These are phyloP conservation scores for Stachybotrys elegans DNA, from an alignment of 2,329 filamentous ascomycete genomes.

Conservation along the genomic window DNA sequence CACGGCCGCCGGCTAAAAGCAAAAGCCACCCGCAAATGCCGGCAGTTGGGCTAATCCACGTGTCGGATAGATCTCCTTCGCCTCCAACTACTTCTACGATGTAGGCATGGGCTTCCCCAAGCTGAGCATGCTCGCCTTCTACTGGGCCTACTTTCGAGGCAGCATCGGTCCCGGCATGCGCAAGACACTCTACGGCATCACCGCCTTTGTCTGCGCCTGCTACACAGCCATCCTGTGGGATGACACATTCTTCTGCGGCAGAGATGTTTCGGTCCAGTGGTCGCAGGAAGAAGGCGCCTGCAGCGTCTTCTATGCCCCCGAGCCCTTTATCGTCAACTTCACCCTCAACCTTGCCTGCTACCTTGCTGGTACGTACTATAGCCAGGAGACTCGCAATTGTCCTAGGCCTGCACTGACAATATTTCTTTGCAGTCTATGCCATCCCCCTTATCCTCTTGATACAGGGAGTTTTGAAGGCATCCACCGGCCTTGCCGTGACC, in stretches of 20 bases:
- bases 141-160: constrained; percentile 26
- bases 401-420: too few relatives aligned
- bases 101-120: constrained; percentile 30
- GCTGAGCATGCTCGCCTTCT: constrained; percentile 29
- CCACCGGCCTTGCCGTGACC: too few relatives aligned
- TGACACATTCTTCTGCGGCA: constrained; percentile 29
- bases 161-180: constrained; percentile 19
- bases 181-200: constrained; percentile 22
- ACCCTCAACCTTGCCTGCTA: constrained; percentile 27
- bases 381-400: too few relatives aligned
- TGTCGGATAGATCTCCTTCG: constrained; percentile 24
- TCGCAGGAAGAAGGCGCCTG: constrained; percentile 29
- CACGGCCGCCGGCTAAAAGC: rapidly evolving
- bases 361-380: constrained; percentile 19
- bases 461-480: too few relatives aligned
- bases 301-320: constrained; percentile 27
- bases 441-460: constrained; percentile 23
- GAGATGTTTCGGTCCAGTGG: constrained; percentile 27
- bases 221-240: constrained; percentile 26
- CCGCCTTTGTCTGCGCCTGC: constrained; percentile 23
- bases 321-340: constrained; percentile 29
- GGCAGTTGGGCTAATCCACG: not conserved
- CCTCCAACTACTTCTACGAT: constrained; percentile 31
- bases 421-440: constrained; percentile 19
- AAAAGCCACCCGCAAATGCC: too few relatives aligned